phyloP scores from a whole-genome alignment of 495 filamentous ascomycete genomes.

The Aspergillus olivimuriae region DNA sequence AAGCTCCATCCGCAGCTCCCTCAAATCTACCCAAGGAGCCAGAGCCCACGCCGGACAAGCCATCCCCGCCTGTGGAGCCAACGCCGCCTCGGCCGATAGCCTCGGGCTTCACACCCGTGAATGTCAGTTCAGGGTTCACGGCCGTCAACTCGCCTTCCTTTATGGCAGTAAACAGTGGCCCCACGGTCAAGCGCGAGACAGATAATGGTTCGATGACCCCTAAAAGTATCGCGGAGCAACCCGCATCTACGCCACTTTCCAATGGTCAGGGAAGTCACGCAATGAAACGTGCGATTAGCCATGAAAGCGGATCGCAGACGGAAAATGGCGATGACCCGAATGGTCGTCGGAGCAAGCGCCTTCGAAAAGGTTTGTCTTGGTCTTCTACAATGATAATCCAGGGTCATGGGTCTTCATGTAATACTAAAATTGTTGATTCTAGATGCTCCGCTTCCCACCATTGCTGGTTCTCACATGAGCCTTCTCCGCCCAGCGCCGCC shows the following conservation, averaged over 20 bases:
- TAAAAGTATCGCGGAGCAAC: constrained; percentile 33
- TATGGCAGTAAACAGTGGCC: constrained; percentile 43
- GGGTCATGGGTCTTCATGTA: too few species aligned
- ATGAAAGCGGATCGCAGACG: constrained; percentile 60
- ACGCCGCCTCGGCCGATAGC: constrained; percentile 48
- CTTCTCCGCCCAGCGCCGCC: constrained; percentile 77
- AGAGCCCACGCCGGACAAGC: constrained; percentile 37
- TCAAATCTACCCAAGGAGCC: constrained; percentile 58
- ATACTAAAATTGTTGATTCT: too few species aligned
- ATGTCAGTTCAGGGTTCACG: constrained; percentile 66
- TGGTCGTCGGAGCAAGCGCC: constrained; percentile 82
- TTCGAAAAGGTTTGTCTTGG: constrained; percentile 74
- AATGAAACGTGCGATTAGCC: constrained; percentile 79
- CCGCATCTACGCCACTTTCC: constrained; percentile 37
- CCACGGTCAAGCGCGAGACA: constrained; percentile 42
- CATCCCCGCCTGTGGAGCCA: constrained; percentile 41
- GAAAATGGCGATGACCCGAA: constrained; percentile 59
- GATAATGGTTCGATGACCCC: constrained; percentile 43
- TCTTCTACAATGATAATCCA: too few species aligned
- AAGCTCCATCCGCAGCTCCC: constrained; percentile 63
- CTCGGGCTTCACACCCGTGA: constrained; percentile 78
- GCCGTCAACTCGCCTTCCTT: constrained; percentile 59
- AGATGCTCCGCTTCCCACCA: constrained; percentile 81
- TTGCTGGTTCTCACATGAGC: constrained; percentile 96
- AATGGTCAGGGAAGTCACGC: constrained; percentile 54